A percentile compares a stretch with the other conserved stretches of the same genome.
phyloP scores from a whole-genome alignment of 345 rosid species.

The Melaleuca alternifolia region DNA sequence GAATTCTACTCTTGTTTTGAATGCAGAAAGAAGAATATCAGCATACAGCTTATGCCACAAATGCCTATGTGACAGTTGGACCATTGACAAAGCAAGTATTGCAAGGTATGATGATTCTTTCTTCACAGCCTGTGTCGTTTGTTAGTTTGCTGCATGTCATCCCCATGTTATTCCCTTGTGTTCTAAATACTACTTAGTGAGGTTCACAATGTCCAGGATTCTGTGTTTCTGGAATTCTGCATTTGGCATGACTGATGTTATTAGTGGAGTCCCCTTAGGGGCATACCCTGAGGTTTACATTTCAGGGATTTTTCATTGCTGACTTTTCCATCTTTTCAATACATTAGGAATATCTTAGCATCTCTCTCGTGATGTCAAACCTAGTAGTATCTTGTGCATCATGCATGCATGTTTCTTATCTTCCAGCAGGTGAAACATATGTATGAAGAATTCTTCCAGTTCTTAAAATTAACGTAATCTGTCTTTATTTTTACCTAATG shows the following conservation, averaged over 20 bases:
- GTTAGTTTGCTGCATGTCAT: neutral
- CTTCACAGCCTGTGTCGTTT: neutral
- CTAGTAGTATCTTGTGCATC: neutral
- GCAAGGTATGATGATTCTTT: constrained; percentile 44
- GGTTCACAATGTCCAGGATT: neutral
- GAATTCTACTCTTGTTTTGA: neutral
- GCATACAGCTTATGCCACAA: constrained; percentile 92
- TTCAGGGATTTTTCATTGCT: neutral
- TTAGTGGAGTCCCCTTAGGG: neutral
- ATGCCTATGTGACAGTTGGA: constrained; percentile 79
- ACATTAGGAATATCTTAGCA: neutral
- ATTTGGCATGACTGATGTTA: neutral
- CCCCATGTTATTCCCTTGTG: neutral
- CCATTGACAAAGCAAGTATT: constrained; percentile 62
- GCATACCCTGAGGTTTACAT: neutral
- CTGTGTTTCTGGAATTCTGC: neutral
- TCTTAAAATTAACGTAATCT: neutral
- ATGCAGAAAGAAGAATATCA: constrained; percentile 87
- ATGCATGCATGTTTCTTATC: neutral
- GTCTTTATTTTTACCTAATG: neutral
- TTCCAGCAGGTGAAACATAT: neutral
- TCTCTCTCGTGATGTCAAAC: neutral
- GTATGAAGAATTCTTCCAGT: neutral
- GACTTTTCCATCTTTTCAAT: neutral
- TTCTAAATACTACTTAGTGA: neutral